Conservation (phyloP, 1,284 basidiomycete species). For the Ustilago crameri region DNA sequence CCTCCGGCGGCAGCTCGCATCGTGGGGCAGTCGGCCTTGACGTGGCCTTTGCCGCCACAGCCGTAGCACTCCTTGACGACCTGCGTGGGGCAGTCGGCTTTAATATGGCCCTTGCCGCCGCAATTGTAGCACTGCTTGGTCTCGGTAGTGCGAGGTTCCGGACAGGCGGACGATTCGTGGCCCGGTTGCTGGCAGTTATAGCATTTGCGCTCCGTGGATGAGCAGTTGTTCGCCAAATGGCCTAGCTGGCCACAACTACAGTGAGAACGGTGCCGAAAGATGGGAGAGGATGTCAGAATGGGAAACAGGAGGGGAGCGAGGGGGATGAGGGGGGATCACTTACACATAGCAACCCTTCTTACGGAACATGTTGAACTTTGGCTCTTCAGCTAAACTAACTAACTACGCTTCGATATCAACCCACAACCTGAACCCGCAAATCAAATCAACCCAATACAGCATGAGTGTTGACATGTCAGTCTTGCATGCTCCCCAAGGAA, state of each 20-base stretch:
- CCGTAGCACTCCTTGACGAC: slow-evolving; percentile 17
- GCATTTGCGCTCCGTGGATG: slow-evolving; percentile 46
- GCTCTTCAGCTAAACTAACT: neutral
- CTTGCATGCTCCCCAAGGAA: too few species aligned
- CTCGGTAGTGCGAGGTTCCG: slow-evolving; percentile 38
- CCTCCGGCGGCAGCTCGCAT: neutral
- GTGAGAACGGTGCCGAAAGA: neutral
- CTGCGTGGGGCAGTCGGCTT: slow-evolving; percentile 38
- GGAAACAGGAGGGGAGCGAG: neutral
- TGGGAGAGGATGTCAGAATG: neutral
- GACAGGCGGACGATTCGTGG: slow-evolving; percentile 47
- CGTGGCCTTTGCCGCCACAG: slow-evolving; percentile 22
- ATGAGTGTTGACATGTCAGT: too few species aligned
- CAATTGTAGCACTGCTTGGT: slow-evolving; percentile 56
- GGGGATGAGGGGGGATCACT: neutral
- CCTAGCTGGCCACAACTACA: slow-evolving; percentile 17
- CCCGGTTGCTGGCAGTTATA: slow-evolving; percentile 52
- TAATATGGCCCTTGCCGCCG: slow-evolving; percentile 45
- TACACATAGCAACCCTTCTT: slow-evolving; percentile 42
- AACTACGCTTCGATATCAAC: neutral
- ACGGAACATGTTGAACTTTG: slow-evolving; percentile 19
- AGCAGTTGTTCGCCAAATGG: slow-evolving; percentile 54
- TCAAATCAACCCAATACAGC: too few species aligned
- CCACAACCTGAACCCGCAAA: too few species aligned
- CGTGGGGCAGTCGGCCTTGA: slow-evolving; percentile 10